A percentile compares a stretch with the other conserved stretches of the same genome.
Conservation (phyloP, 495 filamentous ascomycete species). For the Aspergillus hancockii region DNA sequence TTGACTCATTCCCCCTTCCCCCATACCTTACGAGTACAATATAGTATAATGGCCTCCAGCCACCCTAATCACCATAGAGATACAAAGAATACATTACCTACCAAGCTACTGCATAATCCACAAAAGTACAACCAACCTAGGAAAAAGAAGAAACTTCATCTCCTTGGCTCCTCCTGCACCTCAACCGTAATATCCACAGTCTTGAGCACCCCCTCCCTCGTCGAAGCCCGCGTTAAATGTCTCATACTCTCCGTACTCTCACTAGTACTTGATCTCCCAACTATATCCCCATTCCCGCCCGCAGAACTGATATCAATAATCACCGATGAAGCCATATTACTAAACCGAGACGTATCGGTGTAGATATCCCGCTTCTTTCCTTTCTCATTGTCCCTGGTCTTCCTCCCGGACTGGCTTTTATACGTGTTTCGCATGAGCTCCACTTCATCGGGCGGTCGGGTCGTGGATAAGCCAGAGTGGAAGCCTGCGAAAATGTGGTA, state of each 20-base stretch:
- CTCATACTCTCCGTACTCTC: conserved; percentile 20
- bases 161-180: conserved; percentile 9
- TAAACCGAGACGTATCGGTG: background rate
- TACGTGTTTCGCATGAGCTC: conserved; percentile 23
- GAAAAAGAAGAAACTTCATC: background rate
- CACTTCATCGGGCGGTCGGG: conserved; percentile 23
- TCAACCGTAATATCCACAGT: conserved; percentile 28
- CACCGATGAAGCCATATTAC: background rate
- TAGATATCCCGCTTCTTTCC: too few species aligned
- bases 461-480: conserved; percentile 35
- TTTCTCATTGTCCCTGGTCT: too few species aligned
- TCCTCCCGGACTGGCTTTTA: conserved; percentile 7
- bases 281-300: background rate
- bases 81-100: too few species aligned
- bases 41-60: too few species aligned
- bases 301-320: conserved; percentile 13
- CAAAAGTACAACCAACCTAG: too few species aligned
- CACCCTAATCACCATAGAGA: too few species aligned
- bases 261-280: conserved; percentile 12
- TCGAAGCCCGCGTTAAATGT: conserved; percentile 17
- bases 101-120: too few species aligned
- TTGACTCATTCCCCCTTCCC: too few species aligned
- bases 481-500: conserved; percentile 38
- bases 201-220: conserved; percentile 17
- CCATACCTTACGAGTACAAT: too few species aligned